These are phyloP conservation scores for Aotearoamyces nothofagi DNA, from an alignment of 2,329 filamentous ascomycete genomes.

Conservation along the genomic window DNA sequence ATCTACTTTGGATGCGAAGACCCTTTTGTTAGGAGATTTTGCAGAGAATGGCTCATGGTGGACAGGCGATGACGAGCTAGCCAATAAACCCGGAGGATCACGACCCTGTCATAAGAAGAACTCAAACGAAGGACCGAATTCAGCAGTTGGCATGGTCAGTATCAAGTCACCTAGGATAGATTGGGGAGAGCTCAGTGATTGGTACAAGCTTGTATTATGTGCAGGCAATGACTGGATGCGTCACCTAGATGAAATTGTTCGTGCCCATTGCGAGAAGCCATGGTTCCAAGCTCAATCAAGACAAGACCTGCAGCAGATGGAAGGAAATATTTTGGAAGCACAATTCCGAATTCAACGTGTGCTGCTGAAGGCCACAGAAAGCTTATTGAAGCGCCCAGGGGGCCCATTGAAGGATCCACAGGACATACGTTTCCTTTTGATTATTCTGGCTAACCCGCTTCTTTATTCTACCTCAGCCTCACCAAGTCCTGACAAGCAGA, in stretches of 20 bases:
- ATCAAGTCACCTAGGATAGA: slow-evolving; percentile 54
- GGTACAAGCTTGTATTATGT: slow-evolving; percentile 58
- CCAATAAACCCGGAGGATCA: neutral
- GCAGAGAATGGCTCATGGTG: slow-evolving; percentile 76
- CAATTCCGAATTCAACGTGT: slow-evolving; percentile 54
- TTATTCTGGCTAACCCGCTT: slow-evolving; percentile 67
- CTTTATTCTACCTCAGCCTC: slow-evolving; percentile 29
- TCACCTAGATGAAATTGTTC: slow-evolving; percentile 36
- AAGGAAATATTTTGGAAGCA: slow-evolving; percentile 39
- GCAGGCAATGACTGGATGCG: slow-evolving; percentile 52
- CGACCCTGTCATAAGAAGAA: slow-evolving; percentile 19
- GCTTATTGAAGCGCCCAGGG: slow-evolving; percentile 64
- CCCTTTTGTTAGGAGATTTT: slow-evolving; percentile 57
- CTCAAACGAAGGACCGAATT: slow-evolving; percentile 5
- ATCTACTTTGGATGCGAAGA: slow-evolving; percentile 58
- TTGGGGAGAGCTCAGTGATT: slow-evolving; percentile 55
- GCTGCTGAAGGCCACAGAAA: slow-evolving; percentile 66
- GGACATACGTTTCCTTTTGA: slow-evolving; percentile 63
- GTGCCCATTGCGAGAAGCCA: too few relatives aligned
- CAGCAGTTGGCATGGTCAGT: slow-evolving; percentile 27
- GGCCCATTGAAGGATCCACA: slow-evolving; percentile 50
- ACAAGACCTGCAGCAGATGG: slow-evolving; percentile 25
- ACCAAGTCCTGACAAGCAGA: slow-evolving; percentile 7
- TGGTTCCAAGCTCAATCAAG: slow-evolving; percentile 9
- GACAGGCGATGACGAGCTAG: slow-evolving; percentile 37